Percentiles rank a stretch among this genome's conserved stretches.
phyloP scores from a whole-genome alignment of 495 filamentous ascomycete genomes.

The Pseudotulostoma volvatum region DNA sequence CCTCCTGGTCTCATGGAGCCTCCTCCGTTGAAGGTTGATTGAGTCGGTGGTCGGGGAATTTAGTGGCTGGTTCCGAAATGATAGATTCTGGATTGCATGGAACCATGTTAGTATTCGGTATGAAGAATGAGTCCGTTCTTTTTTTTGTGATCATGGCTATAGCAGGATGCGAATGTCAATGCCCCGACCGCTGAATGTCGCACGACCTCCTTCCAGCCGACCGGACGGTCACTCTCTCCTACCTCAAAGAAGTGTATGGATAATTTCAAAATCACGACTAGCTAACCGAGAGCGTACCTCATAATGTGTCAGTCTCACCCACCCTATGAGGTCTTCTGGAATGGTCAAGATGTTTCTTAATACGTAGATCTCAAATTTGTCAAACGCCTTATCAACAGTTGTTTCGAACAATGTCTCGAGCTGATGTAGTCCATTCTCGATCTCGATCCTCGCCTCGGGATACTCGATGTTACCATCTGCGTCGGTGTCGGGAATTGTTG shows the following conservation, averaged over 20 bases:
- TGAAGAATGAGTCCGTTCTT: background rate
- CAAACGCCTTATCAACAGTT: slow-evolving; percentile 63
- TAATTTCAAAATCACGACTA: too few relatives aligned
- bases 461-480: slow-evolving; percentile 36
- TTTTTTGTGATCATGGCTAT: background rate
- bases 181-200: too few relatives aligned
- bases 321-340: slow-evolving; percentile 50
- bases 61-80: slow-evolving; percentile 11
- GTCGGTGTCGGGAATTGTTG: slow-evolving; percentile 35
- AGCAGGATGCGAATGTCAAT: too few relatives aligned
- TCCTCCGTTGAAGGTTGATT: slow-evolving; percentile 54
- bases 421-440: slow-evolving; percentile 81
- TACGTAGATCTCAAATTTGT: slow-evolving; percentile 67
- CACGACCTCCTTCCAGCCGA: background rate
- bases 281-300: too few relatives aligned
- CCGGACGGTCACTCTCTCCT: background rate
- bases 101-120: background rate
- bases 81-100: slow-evolving; percentile 16
- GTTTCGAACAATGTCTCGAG: slow-evolving; percentile 84
- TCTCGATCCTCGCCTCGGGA: slow-evolving; percentile 53
- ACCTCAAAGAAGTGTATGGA: too few relatives aligned
- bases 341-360: slow-evolving; percentile 79
- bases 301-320: slow-evolving; percentile 76
- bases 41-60: slow-evolving; percentile 43
- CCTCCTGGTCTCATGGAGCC: slow-evolving; percentile 63